Evolutionary conservation across 2,329 filamentous ascomycete genomes (phyloP).

Genomic region (Penicillium freii): DNA sequence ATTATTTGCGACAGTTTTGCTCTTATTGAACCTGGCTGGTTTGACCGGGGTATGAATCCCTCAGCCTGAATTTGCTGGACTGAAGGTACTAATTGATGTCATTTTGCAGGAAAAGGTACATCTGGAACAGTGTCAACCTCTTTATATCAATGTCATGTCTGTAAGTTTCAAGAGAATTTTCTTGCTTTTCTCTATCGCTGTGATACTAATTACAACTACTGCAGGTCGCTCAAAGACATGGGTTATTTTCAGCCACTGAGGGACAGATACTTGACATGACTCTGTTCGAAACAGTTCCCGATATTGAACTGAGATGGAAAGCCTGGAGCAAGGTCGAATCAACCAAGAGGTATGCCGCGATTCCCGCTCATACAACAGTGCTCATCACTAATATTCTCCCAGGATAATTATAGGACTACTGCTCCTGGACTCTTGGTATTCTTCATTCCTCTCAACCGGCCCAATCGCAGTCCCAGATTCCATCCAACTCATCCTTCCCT

Average conservation of each 20-base stretch:
- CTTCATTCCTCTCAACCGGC: conserved; percentile 48
- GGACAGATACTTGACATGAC: conserved; percentile 42
- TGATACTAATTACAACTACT: conserved; percentile 4
- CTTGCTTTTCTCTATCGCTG: not conserved
- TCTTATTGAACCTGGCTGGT: conserved; percentile 43
- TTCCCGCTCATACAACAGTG: not conserved
- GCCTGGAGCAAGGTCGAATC: conserved; percentile 55
- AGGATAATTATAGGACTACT: conserved; percentile 49
- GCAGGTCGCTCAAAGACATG: conserved; percentile 44
- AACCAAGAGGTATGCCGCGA: conserved; percentile 41
- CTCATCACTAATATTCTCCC: conserved; percentile 6
- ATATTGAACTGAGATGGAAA: conserved; percentile 51
- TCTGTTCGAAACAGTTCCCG: conserved; percentile 44
- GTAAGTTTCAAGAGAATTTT: conserved; percentile 20
- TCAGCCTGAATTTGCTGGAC: not conserved
- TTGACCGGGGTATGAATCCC: conserved; percentile 18
- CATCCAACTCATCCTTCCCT: conserved; percentile 48
- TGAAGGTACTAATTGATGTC: conserved; percentile 7
- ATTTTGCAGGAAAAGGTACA: conserved; percentile 39
- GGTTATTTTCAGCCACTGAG: conserved; percentile 50
- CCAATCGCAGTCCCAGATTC: conserved; percentile 49
- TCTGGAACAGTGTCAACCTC: conserved; percentile 50
- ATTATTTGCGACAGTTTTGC: conserved; percentile 48
- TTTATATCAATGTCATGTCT: conserved; percentile 52
- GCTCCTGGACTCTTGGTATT: conserved; percentile 50